Conservation (phyloP, 2,329 filamentous ascomycete genomes). For the Neofusicoccum laricinum region DNA sequence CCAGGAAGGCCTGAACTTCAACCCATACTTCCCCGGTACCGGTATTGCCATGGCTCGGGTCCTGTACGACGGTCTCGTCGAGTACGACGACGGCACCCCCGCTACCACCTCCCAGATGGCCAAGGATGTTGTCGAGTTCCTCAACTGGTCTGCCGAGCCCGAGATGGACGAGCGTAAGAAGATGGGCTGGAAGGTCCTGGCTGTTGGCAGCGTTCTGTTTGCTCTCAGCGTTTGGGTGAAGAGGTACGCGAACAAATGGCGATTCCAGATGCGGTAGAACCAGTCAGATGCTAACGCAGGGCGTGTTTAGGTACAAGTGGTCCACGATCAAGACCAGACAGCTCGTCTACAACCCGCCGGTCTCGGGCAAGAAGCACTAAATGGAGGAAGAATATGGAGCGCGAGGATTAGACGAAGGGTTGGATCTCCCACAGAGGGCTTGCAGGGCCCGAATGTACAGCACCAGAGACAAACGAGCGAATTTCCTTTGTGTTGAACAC, state of each 20-base stretch:
- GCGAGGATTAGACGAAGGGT: background rate
- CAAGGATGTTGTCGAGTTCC: conserved; percentile 97
- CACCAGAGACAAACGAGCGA: conserved; percentile 16
- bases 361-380: conserved; percentile 13
- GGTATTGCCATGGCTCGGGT: conserved; percentile 99
- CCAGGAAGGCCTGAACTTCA: conserved; percentile 94
- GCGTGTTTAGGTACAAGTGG: conserved; percentile 78
- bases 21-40: conserved; percentile 99
- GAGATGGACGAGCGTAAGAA: conserved; percentile 99
- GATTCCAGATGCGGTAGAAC: background rate
- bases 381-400: background rate
- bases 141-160: conserved; percentile 98
- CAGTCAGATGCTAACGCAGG: conserved; percentile 27
- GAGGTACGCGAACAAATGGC: conserved; percentile 52
- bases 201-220: conserved; percentile 73
- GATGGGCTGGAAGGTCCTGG: conserved; percentile 97
- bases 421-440: background rate
- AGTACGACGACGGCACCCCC: conserved; percentile 95
- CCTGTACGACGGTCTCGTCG: conserved; percentile 93
- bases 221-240: conserved; percentile 95
- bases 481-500: conserved; percentile 18
- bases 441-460: conserved; percentile 14
- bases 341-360: conserved; percentile 79
- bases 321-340: conserved; percentile 92
- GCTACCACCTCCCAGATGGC: conserved; percentile 98